Conservation (phyloP, 1,284 basidiomycete genomes). For the Cystobasidiaceae sp. region DNA sequence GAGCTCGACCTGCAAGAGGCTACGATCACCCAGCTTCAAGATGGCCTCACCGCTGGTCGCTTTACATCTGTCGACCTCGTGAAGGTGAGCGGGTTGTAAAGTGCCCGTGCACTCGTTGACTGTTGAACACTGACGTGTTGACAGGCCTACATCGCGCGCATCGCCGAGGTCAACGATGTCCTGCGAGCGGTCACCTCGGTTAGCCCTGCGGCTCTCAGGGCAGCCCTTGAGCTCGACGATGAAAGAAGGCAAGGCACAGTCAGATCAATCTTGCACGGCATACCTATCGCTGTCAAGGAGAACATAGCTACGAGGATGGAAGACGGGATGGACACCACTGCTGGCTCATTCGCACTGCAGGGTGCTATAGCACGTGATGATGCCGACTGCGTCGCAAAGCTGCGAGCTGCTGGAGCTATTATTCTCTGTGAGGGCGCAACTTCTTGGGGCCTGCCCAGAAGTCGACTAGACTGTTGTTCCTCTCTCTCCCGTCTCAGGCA, state of each 20-base stretch:
- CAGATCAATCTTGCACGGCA: slow-evolving; percentile 59
- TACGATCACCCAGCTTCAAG: slow-evolving; percentile 56
- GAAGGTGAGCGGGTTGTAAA: slow-evolving; percentile 50
- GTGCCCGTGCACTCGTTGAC: too few relatives aligned
- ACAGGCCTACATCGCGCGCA: slow-evolving; percentile 63
- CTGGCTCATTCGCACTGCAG: slow-evolving; percentile 51
- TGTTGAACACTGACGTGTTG: neutral
- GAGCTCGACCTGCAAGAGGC: slow-evolving; percentile 66
- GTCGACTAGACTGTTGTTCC: neutral
- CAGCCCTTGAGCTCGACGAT: slow-evolving; percentile 55
- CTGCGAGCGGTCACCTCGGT: slow-evolving; percentile 61
- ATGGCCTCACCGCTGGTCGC: slow-evolving; percentile 53
- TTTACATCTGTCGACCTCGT: slow-evolving; percentile 63
- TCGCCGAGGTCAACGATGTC: slow-evolving; percentile 63
- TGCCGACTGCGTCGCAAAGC: slow-evolving; percentile 57
- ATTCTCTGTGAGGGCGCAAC: slow-evolving; percentile 48
- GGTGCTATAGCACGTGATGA: slow-evolving; percentile 57
- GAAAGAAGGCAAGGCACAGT: slow-evolving; percentile 54
- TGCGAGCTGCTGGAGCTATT: slow-evolving; percentile 63
- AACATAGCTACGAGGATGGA: slow-evolving; percentile 59
- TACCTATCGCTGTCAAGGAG: slow-evolving; percentile 66
- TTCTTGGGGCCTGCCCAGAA: neutral
- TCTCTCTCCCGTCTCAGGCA: slow-evolving; percentile 42
- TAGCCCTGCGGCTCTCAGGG: slow-evolving; percentile 57
- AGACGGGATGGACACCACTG: slow-evolving; percentile 59